phyloP scores from a whole-genome alignment of 345 rosid genomes.

The Salix udensis region DNA sequence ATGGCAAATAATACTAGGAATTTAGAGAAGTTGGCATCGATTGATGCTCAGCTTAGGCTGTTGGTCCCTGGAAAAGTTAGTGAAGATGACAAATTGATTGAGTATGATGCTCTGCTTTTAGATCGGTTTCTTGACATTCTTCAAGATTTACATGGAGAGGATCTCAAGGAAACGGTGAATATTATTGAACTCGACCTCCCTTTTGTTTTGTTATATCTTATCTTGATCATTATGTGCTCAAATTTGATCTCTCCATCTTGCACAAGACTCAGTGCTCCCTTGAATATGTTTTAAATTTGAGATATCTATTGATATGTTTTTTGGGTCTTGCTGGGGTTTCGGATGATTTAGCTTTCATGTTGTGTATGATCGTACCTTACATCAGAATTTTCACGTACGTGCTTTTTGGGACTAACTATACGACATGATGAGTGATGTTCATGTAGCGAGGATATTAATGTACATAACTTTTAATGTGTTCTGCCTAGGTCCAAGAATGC shows the following conservation, averaged over 20 bases:
- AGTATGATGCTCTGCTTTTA: slow-evolving; percentile 89
- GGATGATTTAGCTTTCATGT: neutral
- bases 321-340: neutral
- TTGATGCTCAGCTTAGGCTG: slow-evolving; percentile 87
- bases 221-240: neutral
- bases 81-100: slow-evolving; percentile 92
- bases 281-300: neutral
- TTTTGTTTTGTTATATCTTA: neutral
- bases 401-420: neutral
- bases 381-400: neutral
- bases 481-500: slow-evolving; percentile 78
- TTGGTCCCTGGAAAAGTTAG: slow-evolving; percentile 80
- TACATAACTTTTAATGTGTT: neutral
- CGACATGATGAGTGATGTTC: slow-evolving; percentile 44
- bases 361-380: neutral
- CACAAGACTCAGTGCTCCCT: neutral
- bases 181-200: neutral
- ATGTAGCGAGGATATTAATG: neutral
- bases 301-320: neutral
- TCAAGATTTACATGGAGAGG: slow-evolving; percentile 91
- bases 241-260: neutral
- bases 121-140: slow-evolving; percentile 97
- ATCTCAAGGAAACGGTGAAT: slow-evolving; percentile 81
- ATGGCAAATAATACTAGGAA: slow-evolving; percentile 52
- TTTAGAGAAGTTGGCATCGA: slow-evolving; percentile 86